Conservation (phyloP, 139 green algal genomes). For the Chlamydomonas asymmetrica region DNA sequence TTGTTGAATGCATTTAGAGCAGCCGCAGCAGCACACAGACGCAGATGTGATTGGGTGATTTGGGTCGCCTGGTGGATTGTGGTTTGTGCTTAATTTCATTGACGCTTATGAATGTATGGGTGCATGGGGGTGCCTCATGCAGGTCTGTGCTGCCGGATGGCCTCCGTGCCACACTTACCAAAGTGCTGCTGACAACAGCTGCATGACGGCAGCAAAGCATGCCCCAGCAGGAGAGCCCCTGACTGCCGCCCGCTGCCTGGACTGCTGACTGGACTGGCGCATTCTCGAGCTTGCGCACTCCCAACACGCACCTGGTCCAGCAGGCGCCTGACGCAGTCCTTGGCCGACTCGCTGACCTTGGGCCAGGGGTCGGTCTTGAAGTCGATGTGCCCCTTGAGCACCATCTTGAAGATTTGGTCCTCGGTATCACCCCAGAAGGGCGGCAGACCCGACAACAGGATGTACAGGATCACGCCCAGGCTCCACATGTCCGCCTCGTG, state of each 20-base stretch:
- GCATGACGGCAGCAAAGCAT: no score
- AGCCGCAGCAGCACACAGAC: neutral
- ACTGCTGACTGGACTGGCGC: conserved; percentile 61
- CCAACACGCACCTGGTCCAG: conserved; percentile 47
- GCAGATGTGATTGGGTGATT: neutral
- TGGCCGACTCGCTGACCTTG: conserved; percentile 67
- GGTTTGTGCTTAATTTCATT: no score
- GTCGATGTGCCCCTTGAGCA: conserved; percentile 67
- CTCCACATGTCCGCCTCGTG: conserved; percentile 85
- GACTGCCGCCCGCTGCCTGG: no score
- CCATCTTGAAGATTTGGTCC: conserved; percentile 74
- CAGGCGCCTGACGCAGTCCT: conserved; percentile 80
- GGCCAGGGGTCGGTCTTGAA: conserved; percentile 85
- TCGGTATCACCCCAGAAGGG: conserved; percentile 89
- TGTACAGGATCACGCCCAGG: conserved; percentile 90
- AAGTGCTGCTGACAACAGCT: no score
- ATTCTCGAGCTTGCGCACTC: no score
- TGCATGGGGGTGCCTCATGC: no score
- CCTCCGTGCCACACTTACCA: no score
- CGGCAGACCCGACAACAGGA: conserved; percentile 84
- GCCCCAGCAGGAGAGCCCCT: no score
- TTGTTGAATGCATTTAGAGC: neutral
- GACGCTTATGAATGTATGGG: no score
- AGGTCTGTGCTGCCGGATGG: no score
- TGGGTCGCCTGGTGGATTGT: no score